phyloP scores from a whole-genome alignment of 148 eudicot species.

The Silene conica region DNA sequence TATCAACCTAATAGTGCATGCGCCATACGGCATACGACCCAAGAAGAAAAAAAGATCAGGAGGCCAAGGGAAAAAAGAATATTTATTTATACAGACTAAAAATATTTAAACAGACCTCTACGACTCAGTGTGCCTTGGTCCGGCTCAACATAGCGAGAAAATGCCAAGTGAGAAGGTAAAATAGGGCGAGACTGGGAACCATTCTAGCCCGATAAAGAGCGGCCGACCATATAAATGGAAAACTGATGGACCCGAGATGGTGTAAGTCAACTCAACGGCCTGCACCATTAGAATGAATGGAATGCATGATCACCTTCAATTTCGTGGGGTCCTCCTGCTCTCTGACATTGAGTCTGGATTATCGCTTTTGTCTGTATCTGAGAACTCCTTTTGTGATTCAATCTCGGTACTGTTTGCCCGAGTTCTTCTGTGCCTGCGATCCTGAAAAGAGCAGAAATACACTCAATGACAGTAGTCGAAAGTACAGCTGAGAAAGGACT shows the following conservation, averaged over 20 bases:
- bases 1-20: neutral
- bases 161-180: neutral
- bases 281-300: neutral
- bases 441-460: slow-evolving; percentile 34
- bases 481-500: neutral
- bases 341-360: slow-evolving; percentile 67
- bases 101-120: neutral
- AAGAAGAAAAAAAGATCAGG: neutral
- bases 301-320: slow-evolving; percentile 18
- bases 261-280: too few species aligned
- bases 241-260: neutral
- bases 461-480: neutral
- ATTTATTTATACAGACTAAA: neutral
- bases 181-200: neutral
- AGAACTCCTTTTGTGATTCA: slow-evolving; percentile 50
- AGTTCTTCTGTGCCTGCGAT: slow-evolving; percentile 66
- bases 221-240: neutral
- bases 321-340: slow-evolving; percentile 39
- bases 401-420: slow-evolving; percentile 49
- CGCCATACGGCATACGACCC: neutral
- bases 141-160: neutral
- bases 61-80: neutral
- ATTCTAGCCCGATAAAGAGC: neutral
- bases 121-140: neutral
- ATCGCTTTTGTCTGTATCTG: slow-evolving; percentile 79